Base-by-base conservation (phyloP, 306 rosid genomes). In the Sesbania bispinosa region DNA sequence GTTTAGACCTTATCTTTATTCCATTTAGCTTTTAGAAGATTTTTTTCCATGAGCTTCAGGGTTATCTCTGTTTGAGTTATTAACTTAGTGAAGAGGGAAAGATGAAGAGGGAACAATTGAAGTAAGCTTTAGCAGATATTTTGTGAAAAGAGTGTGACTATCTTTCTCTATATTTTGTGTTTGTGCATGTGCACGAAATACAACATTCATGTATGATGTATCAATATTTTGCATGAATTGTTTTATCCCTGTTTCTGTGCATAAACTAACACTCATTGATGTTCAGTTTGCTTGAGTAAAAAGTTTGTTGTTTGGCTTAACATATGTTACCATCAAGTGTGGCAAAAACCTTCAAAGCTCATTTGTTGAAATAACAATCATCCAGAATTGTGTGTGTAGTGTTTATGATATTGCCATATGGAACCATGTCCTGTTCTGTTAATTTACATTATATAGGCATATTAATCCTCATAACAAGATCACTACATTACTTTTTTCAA, bases 191-290 rank as follows among this genome's bases (percentile, higher is more conserved):
- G 35, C 48, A 35, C 11, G 47, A 61, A 45, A 19, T 23, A 7
- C 39, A 39, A 62, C 58, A 43, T 45, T 62, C 48, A 4, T 52
- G 39, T 42, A 58, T 62, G 36, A 4, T 52, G 39, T 42, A 58
- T 26, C n/a, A 13, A 21, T 67, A 26, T 38, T 13, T 51, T 47
- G 53, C 45, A 14, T 8, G 23, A 70, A 32, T 30, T 13, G 27
- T 53, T 64, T 54, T 65, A 54, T 35, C 59, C 50, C 24, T 13
- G 29, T 53, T 64, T 71, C 29, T 42, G 35, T 48, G 30, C 62
- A 39, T 42, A 47, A 77, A 18, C 39, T 27, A 19, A 47, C 55
- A 29, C 42, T 53, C 30, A 5, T 47, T 16, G 35, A 47, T 67
- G 42, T 23, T n/a, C 50, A 38, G 27, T 33, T 67, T 57, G 62